These are phyloP conservation scores for Sophora flavescens DNA, from an alignment of 306 rosid species.

Conservation along the genomic window DNA sequence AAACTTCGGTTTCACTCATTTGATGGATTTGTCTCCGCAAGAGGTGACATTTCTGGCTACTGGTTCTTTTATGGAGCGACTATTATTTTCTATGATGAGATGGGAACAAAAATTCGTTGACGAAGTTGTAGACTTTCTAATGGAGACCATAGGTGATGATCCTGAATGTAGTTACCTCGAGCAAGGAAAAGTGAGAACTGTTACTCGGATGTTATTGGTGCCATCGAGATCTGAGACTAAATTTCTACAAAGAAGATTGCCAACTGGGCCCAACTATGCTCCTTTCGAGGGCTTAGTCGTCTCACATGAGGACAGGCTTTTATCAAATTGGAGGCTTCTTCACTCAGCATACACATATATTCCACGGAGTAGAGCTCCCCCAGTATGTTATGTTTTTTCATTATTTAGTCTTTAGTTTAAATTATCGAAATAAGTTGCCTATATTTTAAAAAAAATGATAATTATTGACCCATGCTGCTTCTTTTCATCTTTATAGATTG, in stretches of 20 bases:
- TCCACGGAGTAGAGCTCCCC: constrained; percentile 92
- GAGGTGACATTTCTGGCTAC: constrained; percentile 86
- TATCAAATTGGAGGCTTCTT: constrained; percentile 79
- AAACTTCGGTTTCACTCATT: constrained; percentile 82
- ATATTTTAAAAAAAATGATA: constrained; percentile 21
- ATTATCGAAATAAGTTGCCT: constrained; percentile 19
- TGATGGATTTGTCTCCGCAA: constrained; percentile 85
- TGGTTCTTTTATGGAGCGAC: constrained; percentile 77
- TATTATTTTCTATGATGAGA: constrained; percentile 79
- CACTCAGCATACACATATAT: constrained; percentile 89
- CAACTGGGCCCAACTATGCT: constrained; percentile 70
- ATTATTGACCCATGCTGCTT: constrained; percentile 37
- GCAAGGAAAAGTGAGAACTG: constrained; percentile 75
- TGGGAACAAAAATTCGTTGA: constrained; percentile 68
- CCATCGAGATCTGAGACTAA: constrained; percentile 71
- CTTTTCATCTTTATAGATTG: constrained; percentile 64
- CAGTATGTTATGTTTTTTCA: constrained; percentile 65
- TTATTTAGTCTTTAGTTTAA: constrained; percentile 26
- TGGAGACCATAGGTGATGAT: constrained; percentile 62
- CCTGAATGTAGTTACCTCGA: constrained; percentile 65
- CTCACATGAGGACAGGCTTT: constrained; percentile 74
- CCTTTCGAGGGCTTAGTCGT: constrained; percentile 89
- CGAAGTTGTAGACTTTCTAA: constrained; percentile 64
- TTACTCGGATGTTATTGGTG: constrained; percentile 81
- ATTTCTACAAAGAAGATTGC: constrained; percentile 59